phyloP scores from a whole-genome alignment of 2,329 filamentous ascomycete genomes.

The Myriangium duriaei region DNA sequence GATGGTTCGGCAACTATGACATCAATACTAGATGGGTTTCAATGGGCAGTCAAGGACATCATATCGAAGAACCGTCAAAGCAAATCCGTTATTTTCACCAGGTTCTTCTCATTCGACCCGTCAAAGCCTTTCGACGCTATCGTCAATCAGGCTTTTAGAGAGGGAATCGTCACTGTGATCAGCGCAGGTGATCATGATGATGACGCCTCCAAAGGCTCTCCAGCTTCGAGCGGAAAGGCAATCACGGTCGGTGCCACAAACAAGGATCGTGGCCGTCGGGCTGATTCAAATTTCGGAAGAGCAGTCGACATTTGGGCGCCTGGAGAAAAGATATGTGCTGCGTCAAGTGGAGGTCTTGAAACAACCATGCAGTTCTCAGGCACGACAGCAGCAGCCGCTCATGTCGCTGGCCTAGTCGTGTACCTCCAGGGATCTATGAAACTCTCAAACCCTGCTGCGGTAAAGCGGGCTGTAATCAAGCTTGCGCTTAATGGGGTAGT shows the following conservation, averaged over 20 bases:
- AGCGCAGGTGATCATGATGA: conserved; percentile 41
- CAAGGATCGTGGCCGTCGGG: conserved; percentile 19
- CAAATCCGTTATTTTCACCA: no score
- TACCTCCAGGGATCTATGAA: conserved; percentile 35
- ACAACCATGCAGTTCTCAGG: conserved; percentile 39
- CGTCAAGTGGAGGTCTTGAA: conserved; percentile 34
- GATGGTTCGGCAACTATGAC: no score
- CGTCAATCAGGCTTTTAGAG: conserved; percentile 33
- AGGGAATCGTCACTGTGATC: conserved; percentile 41
- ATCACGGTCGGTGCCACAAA: conserved; percentile 26
- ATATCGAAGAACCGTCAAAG: no score
- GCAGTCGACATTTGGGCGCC: conserved; percentile 28
- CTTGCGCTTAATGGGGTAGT: no score
- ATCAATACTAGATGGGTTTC: no score
- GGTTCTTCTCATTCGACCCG: conserved; percentile 44
- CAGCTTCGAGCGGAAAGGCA: conserved; percentile 24
- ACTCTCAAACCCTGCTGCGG: no score
- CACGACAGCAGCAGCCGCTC: conserved; percentile 54
- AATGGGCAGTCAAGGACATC: no score
- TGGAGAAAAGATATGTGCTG: conserved; percentile 28
- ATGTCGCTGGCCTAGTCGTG: conserved; percentile 55
- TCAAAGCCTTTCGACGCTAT: conserved; percentile 38
- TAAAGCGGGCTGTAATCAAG: no score
- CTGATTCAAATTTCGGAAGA: conserved; percentile 29
- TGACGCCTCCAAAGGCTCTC: conserved; percentile 19